These are phyloP conservation scores for Poteriospumella lacustris DNA, from an alignment of 108 stramenopile species.

Conservation along the genomic window DNA sequence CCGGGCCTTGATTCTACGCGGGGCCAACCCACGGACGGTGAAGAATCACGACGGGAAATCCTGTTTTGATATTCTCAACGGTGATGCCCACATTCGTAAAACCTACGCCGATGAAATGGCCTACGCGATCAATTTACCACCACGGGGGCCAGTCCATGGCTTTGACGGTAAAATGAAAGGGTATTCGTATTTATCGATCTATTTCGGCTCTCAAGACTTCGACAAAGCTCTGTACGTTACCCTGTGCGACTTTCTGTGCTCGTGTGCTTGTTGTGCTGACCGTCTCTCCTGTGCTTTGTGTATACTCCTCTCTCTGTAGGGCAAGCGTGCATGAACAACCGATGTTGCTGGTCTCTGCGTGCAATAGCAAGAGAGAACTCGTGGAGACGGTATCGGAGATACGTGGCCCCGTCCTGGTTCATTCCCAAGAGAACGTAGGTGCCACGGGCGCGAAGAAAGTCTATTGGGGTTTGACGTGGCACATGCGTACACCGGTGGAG, in stretches of 20 bases:
- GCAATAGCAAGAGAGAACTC: constrained; percentile 1
- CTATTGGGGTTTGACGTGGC: constrained; percentile 52
- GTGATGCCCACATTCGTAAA: neutral
- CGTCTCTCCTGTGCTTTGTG: neutral
- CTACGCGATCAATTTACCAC: too few species aligned
- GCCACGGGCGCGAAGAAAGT: constrained; percentile 31
- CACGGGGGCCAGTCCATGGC: too few species aligned
- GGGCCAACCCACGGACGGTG: neutral
- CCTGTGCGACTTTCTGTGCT: neutral
- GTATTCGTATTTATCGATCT: constrained; percentile 9
- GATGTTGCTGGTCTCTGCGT: neutral
- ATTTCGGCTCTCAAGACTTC: neutral
- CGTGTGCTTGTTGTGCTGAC: neutral
- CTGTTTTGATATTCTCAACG: too few species aligned
- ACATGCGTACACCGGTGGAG: constrained; percentile 55
- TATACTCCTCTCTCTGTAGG: neutral
- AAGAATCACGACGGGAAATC: neutral
- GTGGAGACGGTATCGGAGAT: neutral
- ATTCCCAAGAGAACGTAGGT: neutral
- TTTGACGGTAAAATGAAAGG: neutral
- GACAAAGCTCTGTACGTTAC: neutral
- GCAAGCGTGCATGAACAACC: neutral
- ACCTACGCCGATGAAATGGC: neutral
- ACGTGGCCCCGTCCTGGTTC: neutral
- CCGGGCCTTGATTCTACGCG: neutral